phyloP scores from a whole-genome alignment of 2,329 filamentous ascomycete genomes.

The Venturia asperata region DNA sequence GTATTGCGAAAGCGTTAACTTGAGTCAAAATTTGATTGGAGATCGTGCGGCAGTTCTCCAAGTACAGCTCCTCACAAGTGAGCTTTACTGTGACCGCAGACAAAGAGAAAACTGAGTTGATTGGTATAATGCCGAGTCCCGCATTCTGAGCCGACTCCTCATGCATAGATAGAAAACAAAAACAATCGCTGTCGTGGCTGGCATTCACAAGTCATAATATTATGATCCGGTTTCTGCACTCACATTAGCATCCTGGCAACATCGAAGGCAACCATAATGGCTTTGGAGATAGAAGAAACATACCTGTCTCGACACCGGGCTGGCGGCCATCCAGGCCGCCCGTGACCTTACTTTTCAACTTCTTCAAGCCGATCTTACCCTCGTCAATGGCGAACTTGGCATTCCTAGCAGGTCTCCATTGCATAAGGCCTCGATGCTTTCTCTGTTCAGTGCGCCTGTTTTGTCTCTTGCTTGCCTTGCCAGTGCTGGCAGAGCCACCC shows the following conservation, averaged over 20 bases:
- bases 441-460: conserved; percentile 68
- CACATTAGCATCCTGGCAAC: not conserved
- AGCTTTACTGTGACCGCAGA: too few relatives aligned
- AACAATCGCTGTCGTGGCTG: not conserved
- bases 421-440: conserved; percentile 85
- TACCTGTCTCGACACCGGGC: conserved; percentile 74
- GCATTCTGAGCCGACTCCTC: not conserved
- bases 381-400: conserved; percentile 82
- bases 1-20: not conserved
- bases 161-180: not conserved
- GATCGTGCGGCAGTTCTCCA: not conserved
- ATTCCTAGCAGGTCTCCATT: conserved; percentile 88
- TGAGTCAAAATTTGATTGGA: not conserved
- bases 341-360: conserved; percentile 68
- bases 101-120: not conserved
- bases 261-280: not conserved
- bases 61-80: too few relatives aligned
- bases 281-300: conserved; percentile 19
- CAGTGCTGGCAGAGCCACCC: conserved; percentile 23
- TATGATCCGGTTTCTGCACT: not conserved
- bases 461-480: conserved; percentile 56
- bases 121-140: not conserved
- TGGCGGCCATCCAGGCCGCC: conserved; percentile 67
- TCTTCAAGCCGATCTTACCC: conserved; percentile 67
- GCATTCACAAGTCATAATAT: not conserved